phyloP scores from a whole-genome alignment of 768 basidiomycete genomes.

The Mycena indigotica region DNA sequence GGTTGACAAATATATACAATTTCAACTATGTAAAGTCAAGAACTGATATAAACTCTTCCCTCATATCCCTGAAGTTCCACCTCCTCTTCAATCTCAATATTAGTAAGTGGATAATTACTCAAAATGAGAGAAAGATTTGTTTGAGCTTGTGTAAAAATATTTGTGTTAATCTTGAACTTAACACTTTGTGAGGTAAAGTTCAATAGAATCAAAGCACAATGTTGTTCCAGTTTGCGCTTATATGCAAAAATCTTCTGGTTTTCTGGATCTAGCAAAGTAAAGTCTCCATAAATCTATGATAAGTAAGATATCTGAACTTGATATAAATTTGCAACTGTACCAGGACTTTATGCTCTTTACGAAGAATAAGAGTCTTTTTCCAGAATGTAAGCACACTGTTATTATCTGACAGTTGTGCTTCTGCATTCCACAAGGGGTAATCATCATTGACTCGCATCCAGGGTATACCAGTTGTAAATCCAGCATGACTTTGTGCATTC shows the following conservation, averaged over 20 bases:
- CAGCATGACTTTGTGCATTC: slow-evolving; percentile 54
- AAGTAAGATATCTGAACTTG: neutral
- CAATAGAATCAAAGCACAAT: slow-evolving; percentile 46
- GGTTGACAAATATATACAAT: neutral
- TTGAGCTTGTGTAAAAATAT: neutral
- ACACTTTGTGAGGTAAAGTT: slow-evolving; percentile 40
- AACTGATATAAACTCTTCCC: neutral
- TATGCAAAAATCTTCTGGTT: slow-evolving; percentile 61
- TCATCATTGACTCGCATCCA: slow-evolving; percentile 82
- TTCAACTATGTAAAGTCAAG: neutral
- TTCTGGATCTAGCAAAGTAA: slow-evolving; percentile 46
- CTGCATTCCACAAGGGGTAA: slow-evolving; percentile 60
- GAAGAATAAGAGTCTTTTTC: slow-evolving; percentile 52
- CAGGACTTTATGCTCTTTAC: slow-evolving; percentile 57
- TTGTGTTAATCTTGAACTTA: neutral
- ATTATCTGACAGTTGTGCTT: slow-evolving; percentile 45
- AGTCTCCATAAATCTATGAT: slow-evolving; percentile 61
- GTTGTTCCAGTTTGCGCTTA: slow-evolving; percentile 39
- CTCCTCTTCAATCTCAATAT: neutral
- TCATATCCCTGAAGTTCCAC: neutral
- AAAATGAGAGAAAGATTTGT: neutral
- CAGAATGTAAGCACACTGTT: slow-evolving; percentile 65
- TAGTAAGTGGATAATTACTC: neutral
- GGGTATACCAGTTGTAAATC: slow-evolving; percentile 65
- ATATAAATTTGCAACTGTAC: slow-evolving; percentile 36